Base-by-base conservation (phyloP, 129 eudicot genomes). In the Gnaphalium uliginosum region DNA sequence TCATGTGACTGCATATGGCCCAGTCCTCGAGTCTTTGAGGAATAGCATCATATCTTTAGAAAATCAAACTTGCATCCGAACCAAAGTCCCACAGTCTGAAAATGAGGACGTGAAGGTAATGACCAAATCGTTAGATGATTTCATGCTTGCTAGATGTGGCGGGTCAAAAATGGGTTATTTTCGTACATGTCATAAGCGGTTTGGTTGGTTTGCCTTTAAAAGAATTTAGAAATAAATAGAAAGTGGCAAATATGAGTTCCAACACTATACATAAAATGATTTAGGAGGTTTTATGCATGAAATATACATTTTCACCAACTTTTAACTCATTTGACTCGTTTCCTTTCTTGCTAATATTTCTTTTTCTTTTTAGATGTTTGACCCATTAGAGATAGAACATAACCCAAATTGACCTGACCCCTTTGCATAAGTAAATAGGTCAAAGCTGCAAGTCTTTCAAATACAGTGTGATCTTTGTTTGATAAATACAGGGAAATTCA, bases 21-120 rank as follows among this genome's bases (percentile, higher is more conserved):
- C 89, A 0, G 92, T 85, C 41, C 80, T 94, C 22, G 67, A 46
- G 39, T 87, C 92, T 56, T 85, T 94, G 81, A 79, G 74, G 64
- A 87, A 89, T 67, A 79, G 83, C 66, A 83, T 94, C 35, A 61
- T 83, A 63, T 94, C 99, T 14, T 79, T 94, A 63, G 97, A 94
- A 84, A 83, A 72, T 33, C 87, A 63, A 39, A 75, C 83, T 4
- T 61, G 51, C 71, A 58, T 61, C 76, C 82, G 74, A 57, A 65
- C 84, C 64, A 79, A 81, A 82, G 83, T 80, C 63, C 84, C 75
- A 50, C 75, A 76, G 19, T 75, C 82, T 56, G 83, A 71, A 68
- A 70, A 59, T 8, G 88, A 82, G 63, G 78, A 79, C 15, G 7
- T 29, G 25, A 70, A 86, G 98, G 98, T 92, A 92, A 39, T 66